Evolutionary conservation across 371 early-diverging fungal species (phyloP), one percentile per base, ranked within the genome.

Genomic region (Mortierella sp.): DNA sequence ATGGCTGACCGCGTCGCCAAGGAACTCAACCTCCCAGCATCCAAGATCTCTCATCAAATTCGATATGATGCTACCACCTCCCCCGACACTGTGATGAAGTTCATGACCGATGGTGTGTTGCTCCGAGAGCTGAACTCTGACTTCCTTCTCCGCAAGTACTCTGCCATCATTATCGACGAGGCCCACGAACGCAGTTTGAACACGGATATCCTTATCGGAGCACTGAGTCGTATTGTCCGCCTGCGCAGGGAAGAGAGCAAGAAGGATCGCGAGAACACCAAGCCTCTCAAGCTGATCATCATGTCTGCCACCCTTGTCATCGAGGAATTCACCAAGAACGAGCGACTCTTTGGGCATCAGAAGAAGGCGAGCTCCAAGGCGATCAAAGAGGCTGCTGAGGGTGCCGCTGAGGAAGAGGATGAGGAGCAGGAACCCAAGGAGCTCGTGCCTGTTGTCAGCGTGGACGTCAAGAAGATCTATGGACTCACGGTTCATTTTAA

Each of bases 21-120:
- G 45, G 99, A 99, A 89, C 85, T 99, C 77, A 94, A 94, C 72
- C 74, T 88, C 34, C 82, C 87, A 6, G 91, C 90, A 2, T 79
- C 89, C 31, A 88, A 90, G 76, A 88, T 91, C n/a, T 91, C 90
- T 29, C 88, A 92, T 79, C 95, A 97, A 90, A 94, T 99, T 67
- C 94, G 99, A 73, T 99, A 97, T 75, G 99, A 99, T 79, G 91
- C 93, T 4, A 95, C 93, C 0, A 89, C 91, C 1, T 91, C 92
- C 6, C 73, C 85, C 2, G 88, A 92, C 19, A 99, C 99, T 0
- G 89, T 94, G 16, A 96, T 99, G 79, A 98, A 98, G 87, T 97
- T 99, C 76, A 96, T 99, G 96, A 99, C 99, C 2, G 99, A 99
- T 88, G 99, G 99, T 90, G 97, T 99, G 61, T 88, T 99, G 68